Evolutionary conservation across 345 rosid species (phyloP).

Genomic region (Litchi chinensis): DNA sequence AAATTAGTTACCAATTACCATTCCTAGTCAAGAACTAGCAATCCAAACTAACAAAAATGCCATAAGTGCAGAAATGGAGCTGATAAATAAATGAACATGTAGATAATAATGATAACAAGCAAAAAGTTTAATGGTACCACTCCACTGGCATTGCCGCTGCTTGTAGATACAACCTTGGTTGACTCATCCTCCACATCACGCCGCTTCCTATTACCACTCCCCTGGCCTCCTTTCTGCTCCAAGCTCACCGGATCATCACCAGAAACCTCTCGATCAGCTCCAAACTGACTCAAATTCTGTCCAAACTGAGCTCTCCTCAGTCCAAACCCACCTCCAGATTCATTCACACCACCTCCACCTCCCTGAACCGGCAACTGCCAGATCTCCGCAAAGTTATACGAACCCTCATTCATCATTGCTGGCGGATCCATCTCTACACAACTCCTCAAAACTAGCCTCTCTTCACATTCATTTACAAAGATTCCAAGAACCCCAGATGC

Average conservation of each 20-base stretch:
- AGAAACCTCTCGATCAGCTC: slow-evolving; percentile 32
- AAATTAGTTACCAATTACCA: background rate
- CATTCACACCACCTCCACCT: slow-evolving; percentile 20
- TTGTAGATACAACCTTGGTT: slow-evolving; percentile 46
- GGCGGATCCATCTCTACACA: slow-evolving; percentile 65
- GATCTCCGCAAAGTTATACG: slow-evolving; percentile 69
- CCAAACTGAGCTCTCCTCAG: slow-evolving; percentile 38
- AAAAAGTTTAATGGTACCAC: slow-evolving; percentile 38
- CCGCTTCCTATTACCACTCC: slow-evolving; percentile 54
- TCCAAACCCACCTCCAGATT: slow-evolving; percentile 32
- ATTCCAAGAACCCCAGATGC: background rate
- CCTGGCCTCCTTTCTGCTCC: slow-evolving; percentile 40
- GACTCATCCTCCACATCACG: slow-evolving; percentile 54
- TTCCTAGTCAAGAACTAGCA: background rate
- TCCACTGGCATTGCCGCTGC: slow-evolving; percentile 43
- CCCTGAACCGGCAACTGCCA: slow-evolving; percentile 73
- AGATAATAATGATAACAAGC: background rate
- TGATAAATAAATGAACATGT: background rate
- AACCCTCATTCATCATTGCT: slow-evolving; percentile 57
- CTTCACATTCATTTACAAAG: background rate
- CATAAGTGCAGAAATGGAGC: slow-evolving; percentile 1
- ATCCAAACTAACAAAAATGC: background rate
- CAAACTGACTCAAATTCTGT: slow-evolving; percentile 38
- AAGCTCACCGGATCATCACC: slow-evolving; percentile 43
- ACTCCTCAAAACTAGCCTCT: background rate